phyloP scores from a whole-genome alignment of 768 basidiomycete genomes.

The Scleroderma bovista region DNA sequence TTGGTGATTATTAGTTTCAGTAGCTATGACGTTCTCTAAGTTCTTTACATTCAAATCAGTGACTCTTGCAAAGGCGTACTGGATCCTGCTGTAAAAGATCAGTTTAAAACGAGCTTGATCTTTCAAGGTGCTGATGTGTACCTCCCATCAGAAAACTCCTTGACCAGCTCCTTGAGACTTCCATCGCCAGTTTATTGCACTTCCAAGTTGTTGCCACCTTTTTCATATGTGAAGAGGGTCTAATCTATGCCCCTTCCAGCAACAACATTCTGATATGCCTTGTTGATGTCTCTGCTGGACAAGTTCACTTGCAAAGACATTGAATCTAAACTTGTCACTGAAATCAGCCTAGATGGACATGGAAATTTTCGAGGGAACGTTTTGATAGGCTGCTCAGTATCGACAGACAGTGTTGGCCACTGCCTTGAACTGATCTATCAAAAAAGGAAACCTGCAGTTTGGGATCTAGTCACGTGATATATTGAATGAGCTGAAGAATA shows the following conservation, averaged over 20 bases:
- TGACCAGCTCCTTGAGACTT: constrained; percentile 86
- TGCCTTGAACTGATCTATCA: not conserved
- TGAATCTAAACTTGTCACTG: not conserved
- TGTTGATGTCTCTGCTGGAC: constrained; percentile 62
- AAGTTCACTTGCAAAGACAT: constrained; percentile 84
- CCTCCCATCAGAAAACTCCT: constrained; percentile 95
- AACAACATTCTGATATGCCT: constrained; percentile 73
- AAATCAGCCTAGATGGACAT: too few species aligned
- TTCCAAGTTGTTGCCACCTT: constrained; percentile 79
- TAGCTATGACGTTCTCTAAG: not conserved
- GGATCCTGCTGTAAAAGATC: constrained; percentile 53
- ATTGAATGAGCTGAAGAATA: too few species aligned
- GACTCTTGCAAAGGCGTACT: constrained; percentile 87
- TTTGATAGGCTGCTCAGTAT: too few species aligned
- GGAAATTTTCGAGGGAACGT: too few species aligned
- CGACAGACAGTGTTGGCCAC: too few species aligned
- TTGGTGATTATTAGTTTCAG: not conserved
- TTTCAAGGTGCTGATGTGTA: constrained; percentile 28
- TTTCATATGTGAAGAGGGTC: constrained; percentile 77
- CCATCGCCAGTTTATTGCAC: constrained; percentile 78
- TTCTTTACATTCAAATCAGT: constrained; percentile 72
- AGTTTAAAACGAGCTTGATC: constrained; percentile 2
- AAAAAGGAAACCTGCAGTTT: not conserved
- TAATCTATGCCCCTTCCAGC: constrained; percentile 66
- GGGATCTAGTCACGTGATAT: not conserved